Conservation (phyloP, 2,329 filamentous ascomycete species). For the Hymenoscyphus fraxineus region DNA sequence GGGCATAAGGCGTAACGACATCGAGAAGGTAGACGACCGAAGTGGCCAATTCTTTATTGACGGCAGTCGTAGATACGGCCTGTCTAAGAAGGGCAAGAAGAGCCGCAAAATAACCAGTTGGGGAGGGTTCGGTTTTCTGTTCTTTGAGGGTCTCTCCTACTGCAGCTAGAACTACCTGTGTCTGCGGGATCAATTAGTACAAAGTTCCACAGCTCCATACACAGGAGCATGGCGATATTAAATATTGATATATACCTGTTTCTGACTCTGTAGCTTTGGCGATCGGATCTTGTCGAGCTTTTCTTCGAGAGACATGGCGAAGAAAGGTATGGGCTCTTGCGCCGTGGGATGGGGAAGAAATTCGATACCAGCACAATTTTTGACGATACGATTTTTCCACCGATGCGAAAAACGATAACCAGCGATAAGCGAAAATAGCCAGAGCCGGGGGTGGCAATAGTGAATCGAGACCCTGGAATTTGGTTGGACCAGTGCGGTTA, state of each 20-base stretch:
- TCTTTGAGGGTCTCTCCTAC: constrained; percentile 90
- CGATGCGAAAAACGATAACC: not conserved
- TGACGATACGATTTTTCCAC: not conserved
- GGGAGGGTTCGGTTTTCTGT: constrained; percentile 76
- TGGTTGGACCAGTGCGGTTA: not conserved
- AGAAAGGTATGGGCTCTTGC: constrained; percentile 28
- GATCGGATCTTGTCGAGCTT: constrained; percentile 97
- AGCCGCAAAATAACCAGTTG: constrained; percentile 95
- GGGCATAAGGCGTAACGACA: constrained; percentile 79
- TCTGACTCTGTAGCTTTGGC: constrained; percentile 91
- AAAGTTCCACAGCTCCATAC: not conserved
- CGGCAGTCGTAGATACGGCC: constrained; percentile 60
- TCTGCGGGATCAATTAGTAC: constrained; percentile 46
- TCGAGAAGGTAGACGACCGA: constrained; percentile 95
- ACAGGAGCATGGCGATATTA: not conserved
- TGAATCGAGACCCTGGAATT: not conserved
- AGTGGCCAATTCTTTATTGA: constrained; percentile 78
- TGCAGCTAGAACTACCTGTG: constrained; percentile 79
- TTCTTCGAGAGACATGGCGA: constrained; percentile 67
- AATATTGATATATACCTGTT: constrained; percentile 61
- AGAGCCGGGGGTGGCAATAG: too few relatives aligned
- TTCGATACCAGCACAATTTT: not conserved
- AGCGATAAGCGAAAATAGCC: not conserved
- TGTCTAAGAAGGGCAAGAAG: constrained; percentile 82
- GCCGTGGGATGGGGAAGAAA: constrained; percentile 21